These are phyloP conservation scores for Bassia scoparia DNA, from an alignment of 148 eudicot genomes.

Conservation along the genomic window DNA sequence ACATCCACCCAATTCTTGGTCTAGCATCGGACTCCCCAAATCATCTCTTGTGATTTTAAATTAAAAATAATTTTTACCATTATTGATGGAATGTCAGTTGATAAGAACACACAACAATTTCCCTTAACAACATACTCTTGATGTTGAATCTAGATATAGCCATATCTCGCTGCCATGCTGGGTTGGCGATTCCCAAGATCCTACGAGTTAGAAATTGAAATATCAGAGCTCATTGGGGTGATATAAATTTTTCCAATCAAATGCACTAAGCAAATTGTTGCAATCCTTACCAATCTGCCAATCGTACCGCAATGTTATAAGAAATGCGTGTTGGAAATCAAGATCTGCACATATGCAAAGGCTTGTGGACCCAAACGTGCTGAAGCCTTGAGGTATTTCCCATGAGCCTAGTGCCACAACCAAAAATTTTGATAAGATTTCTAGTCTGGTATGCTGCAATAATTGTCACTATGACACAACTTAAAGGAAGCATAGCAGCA, in stretches of 20 bases:
- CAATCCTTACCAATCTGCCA: slow-evolving; percentile 79
- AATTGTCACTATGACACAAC: not conserved
- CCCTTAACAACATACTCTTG: too few species aligned
- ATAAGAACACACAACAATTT: too few species aligned
- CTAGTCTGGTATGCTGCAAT: not conserved
- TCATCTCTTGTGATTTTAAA: too few species aligned
- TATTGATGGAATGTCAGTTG: too few species aligned
- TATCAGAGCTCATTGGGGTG: slow-evolving; percentile 11
- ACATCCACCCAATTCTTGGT: too few species aligned
- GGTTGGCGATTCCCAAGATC: slow-evolving; percentile 97
- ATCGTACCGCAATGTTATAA: slow-evolving; percentile 92
- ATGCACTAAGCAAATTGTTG: slow-evolving; percentile 5
- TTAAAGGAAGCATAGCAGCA: too few species aligned
- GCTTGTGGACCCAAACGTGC: slow-evolving; percentile 76
- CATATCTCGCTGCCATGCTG: slow-evolving; percentile 97
- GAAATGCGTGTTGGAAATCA: slow-evolving; percentile 87
- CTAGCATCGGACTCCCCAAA: too few species aligned
- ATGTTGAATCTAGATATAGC: too few species aligned
- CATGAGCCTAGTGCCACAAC: slow-evolving; percentile 65
- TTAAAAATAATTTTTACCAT: too few species aligned
- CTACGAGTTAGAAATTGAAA: slow-evolving; percentile 40
- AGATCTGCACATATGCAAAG: slow-evolving; percentile 54
- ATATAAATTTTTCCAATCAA: not conserved
- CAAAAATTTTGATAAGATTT: not conserved
- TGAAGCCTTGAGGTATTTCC: slow-evolving; percentile 93